Base-by-base conservation (phyloP, 306 rosid species). In the Ormosia semicastrata region DNA sequence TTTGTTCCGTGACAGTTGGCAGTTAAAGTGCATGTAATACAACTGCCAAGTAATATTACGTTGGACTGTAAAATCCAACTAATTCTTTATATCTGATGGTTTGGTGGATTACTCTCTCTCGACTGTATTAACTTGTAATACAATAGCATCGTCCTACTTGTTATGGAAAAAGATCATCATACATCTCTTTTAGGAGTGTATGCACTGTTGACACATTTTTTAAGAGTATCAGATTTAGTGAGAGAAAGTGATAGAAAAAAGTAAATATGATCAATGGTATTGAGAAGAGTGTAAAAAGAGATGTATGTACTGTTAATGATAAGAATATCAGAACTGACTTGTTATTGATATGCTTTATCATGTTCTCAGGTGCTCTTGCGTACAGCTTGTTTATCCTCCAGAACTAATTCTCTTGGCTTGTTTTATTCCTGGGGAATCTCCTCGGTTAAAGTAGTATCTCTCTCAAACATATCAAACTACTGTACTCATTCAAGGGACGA, bases 311-410 rank as follows among this genome's bases (percentile, higher is more conserved):
- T n/a, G n/a, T n/a, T n/a, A n/a, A n/a, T n/a, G n/a, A n/a, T n/a
- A n/a, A n/a, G n/a, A n/a, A n/a, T n/a, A n/a, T n/a, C n/a, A n/a
- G n/a, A n/a, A n/a, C n/a, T n/a, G n/a, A n/a, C 47, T 72, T 39
- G 24, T 40, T 40, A 57, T 73, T 82, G 81, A 85, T 69, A 36
- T 43, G 76, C 49, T 81, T 18, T 79, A 73, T 58, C 64, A 69
- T 80, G 18, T 74, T 2, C 46, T 40, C 84, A 95, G 98, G 93
- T 89, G 73, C 83, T 92, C 24, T 87, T 87, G 0, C 90, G 83
- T 74, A 85, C 91, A 74, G 83, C 89, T 57, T 89, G 67, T 76
- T n/a, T n/a, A n/a, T 85, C 88, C 44, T 83, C 89, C 73, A 87
- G 69, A 86, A 65, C 87, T 37, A 62, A 71, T 86, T 89, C 90